Percentiles rank a stretch among this genome's conserved stretches.
Evolutionary conservation across 2,329 filamentous ascomycete species (phyloP).

Genomic region (Aureobasidium zeae): DNA sequence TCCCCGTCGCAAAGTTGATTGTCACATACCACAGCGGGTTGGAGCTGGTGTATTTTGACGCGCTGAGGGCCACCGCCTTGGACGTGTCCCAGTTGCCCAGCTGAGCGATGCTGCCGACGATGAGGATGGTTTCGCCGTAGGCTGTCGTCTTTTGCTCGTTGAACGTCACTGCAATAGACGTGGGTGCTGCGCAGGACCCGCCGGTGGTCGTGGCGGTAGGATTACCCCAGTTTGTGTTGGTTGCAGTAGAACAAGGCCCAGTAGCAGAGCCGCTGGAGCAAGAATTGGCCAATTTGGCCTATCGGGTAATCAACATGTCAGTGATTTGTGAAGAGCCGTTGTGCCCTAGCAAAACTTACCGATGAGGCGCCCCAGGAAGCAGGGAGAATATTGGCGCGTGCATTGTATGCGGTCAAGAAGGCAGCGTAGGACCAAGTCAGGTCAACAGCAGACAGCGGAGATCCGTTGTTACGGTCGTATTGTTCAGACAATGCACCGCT

Average conservation of each 20-base stretch:
- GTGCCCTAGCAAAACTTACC: conserved; percentile 24
- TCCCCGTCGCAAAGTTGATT: conserved; percentile 47
- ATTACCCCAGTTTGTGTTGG: conserved; percentile 26
- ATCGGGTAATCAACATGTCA: conserved; percentile 16
- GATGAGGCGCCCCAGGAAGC: conserved; percentile 45
- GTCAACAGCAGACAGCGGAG: conserved; percentile 54
- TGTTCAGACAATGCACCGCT: conserved; percentile 62
- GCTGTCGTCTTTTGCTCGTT: conserved; percentile 48
- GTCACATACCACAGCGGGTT: conserved; percentile 55
- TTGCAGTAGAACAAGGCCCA: conserved; percentile 24
- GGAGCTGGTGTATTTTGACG: conserved; percentile 47
- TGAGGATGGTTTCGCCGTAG: conserved; percentile 55
- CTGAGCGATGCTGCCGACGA: conserved; percentile 50
- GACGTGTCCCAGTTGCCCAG: conserved; percentile 53
- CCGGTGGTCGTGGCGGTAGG: conserved; percentile 23
- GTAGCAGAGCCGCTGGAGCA: conserved; percentile 23
- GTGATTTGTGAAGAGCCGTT: too few relatives aligned
- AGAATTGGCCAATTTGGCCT: conserved; percentile 19
- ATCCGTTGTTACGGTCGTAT: conserved; percentile 43
- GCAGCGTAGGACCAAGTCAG: conserved; percentile 67
- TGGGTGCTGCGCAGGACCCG: conserved; percentile 24
- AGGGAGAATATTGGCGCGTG: conserved; percentile 48
- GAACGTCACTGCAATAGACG: conserved; percentile 49
- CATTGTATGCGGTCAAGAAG: conserved; percentile 54
- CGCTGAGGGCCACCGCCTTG: conserved; percentile 49